Evolutionary conservation across 2,329 filamentous ascomycete species (phyloP).

Genomic region (Phialophora macrospora): DNA sequence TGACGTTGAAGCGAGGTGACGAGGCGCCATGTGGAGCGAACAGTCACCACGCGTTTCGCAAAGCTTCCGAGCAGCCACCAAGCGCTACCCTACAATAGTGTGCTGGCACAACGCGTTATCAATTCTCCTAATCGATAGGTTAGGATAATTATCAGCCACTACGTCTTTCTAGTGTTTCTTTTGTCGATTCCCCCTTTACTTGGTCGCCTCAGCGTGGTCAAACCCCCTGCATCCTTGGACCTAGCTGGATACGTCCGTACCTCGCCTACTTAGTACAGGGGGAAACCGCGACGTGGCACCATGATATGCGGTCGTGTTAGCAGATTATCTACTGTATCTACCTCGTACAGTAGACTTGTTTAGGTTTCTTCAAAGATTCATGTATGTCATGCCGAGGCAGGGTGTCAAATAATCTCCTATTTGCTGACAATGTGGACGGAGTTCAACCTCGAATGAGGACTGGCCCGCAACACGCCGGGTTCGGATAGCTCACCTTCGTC

Average conservation of each 20-base stretch:
- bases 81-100: constrained; percentile 18
- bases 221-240: not conserved
- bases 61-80: not conserved
- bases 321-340: not conserved
- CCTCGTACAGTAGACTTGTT: too few relatives aligned
- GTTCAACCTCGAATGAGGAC: not conserved
- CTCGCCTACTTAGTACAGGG: not conserved
- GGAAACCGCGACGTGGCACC: not conserved
- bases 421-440: constrained; percentile 1
- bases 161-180: not conserved
- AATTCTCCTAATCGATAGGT: constrained; percentile 8
- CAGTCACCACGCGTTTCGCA: constrained; percentile 11
- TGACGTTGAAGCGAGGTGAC: not conserved
- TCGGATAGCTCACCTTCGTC: not conserved
- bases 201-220: not conserved
- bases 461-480: not conserved
- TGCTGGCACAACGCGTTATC: constrained; percentile 4
- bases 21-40: constrained; percentile 1
- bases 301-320: not conserved
- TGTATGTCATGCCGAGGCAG: not conserved
- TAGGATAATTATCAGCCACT: constrained; percentile 4
- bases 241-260: not conserved
- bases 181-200: constrained; percentile 12
- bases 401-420: not conserved
- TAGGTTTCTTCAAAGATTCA: not conserved